These are phyloP conservation scores for Leccinum sublutescens DNA, from an alignment of 768 basidiomycete genomes.

Conservation along the genomic window DNA sequence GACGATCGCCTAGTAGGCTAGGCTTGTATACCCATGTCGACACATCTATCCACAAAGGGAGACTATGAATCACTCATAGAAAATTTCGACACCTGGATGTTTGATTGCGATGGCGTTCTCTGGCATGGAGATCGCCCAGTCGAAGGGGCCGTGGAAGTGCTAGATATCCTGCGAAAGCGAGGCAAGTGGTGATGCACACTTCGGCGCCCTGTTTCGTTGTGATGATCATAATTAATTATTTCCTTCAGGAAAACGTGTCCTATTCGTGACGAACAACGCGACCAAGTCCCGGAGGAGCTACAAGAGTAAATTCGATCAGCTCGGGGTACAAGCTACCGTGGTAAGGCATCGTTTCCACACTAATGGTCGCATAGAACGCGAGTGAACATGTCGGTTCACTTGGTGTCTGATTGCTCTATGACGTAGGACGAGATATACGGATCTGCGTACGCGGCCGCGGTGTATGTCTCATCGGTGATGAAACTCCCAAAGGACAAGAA, in stretches of 20 bases:
- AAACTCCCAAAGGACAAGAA: slow-evolving; percentile 89
- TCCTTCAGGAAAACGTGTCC: slow-evolving; percentile 64
- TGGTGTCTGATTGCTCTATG: not conserved
- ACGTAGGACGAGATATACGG: slow-evolving; percentile 92
- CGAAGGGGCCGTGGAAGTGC: slow-evolving; percentile 74
- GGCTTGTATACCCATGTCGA: slow-evolving; percentile 24
- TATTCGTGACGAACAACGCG: slow-evolving; percentile 98
- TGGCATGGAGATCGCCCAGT: slow-evolving; percentile 84
- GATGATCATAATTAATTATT: not conserved
- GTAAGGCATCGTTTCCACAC: slow-evolving; percentile 46
- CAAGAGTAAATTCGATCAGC: slow-evolving; percentile 87
- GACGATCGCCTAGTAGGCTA: slow-evolving; percentile 1
- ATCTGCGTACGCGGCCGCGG: slow-evolving; percentile 84
- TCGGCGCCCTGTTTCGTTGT: not conserved
- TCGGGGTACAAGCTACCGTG: slow-evolving; percentile 81
- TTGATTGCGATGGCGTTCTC: slow-evolving; percentile 95
- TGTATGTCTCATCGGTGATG: slow-evolving; percentile 85
- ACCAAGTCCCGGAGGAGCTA: slow-evolving; percentile 87
- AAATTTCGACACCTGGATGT: slow-evolving; percentile 90
- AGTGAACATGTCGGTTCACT: not conserved
- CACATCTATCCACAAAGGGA: slow-evolving; percentile 32
- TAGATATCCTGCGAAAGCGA: slow-evolving; percentile 65
- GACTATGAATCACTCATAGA: slow-evolving; percentile 52
- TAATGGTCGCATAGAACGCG: not conserved
- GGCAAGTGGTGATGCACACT: slow-evolving; percentile 47